Conservation (phyloP, 331 rosid genomes). For the Saraca asoca region DNA sequence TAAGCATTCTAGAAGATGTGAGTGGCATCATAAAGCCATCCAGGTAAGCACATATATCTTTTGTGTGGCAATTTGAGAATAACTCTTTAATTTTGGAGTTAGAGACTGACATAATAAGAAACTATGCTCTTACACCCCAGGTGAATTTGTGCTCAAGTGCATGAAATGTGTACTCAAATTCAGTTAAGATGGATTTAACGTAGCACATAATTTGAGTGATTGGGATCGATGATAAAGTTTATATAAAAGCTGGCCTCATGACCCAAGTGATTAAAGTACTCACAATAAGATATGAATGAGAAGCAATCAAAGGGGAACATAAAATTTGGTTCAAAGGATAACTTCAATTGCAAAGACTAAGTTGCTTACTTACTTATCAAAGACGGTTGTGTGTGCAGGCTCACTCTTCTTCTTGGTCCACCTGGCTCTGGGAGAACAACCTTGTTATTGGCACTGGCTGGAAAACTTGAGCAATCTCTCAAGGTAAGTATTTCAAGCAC, state of each 20-base stretch:
- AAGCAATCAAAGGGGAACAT: constrained; percentile 5
- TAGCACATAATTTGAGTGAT: neutral
- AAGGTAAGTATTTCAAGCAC: constrained; percentile 37
- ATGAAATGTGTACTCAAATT: neutral
- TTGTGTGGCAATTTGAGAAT: constrained; percentile 1
- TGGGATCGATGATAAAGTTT: neutral
- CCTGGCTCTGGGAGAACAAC: constrained; percentile 89
- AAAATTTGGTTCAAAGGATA: neutral
- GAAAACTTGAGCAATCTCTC: constrained; percentile 67
- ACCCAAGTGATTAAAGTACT: neutral
- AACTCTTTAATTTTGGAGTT: neutral
- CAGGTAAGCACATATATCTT: constrained; percentile 38
- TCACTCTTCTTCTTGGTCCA: constrained; percentile 84
- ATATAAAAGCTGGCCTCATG: constrained; percentile 1
- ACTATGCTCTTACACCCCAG: constrained; percentile 7
- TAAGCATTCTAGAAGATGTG: constrained; percentile 53
- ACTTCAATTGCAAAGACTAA: constrained; percentile 12
- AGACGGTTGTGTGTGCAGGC: constrained; percentile 57
- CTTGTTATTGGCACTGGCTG: constrained; percentile 65
- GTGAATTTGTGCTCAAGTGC: constrained; percentile 17
- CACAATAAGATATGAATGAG: neutral
- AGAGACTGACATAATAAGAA: neutral
- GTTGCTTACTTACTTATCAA: constrained; percentile 27
- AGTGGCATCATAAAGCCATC: constrained; percentile 61
- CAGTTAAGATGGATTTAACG: constrained; percentile 1